A percentile compares a stretch with the other conserved stretches of the same genome.
These are phyloP conservation scores for Scenedesmus sp. DNA, from an alignment of 163 green algal genomes.

Conservation along the genomic window DNA sequence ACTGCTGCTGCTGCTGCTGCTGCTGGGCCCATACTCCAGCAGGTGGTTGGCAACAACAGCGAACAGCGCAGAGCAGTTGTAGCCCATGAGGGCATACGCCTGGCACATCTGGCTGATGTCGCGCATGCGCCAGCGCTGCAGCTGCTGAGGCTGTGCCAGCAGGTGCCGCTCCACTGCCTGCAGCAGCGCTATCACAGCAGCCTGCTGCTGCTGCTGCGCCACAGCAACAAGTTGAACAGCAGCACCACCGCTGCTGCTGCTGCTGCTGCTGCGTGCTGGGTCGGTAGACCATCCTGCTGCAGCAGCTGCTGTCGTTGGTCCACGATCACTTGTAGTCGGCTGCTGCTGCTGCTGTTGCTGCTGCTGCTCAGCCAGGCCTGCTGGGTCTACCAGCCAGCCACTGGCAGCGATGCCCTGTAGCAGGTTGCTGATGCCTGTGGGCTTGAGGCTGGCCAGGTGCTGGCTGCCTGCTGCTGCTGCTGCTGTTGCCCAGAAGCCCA, in stretches of 20 bases:
- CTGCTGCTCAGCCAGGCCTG: background rate
- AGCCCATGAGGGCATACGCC: slow-evolving; percentile 32
- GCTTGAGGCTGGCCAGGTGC: slow-evolving; percentile 15
- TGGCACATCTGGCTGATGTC: slow-evolving; percentile 42
- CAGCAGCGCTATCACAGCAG: slow-evolving; percentile 18
- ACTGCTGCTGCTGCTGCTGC: background rate
- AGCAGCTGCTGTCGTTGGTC: background rate
- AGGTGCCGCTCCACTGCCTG: slow-evolving; percentile 1
- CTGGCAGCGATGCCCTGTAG: slow-evolving; percentile 33
- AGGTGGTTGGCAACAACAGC: slow-evolving; percentile 28
- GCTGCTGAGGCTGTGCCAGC: slow-evolving; percentile 9
- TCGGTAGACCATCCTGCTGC: background rate
- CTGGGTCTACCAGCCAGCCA: slow-evolving; percentile 14
- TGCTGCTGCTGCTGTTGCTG: slow-evolving; percentile 11
- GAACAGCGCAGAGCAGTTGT: slow-evolving; percentile 23
- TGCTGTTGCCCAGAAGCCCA: slow-evolving; percentile 30
- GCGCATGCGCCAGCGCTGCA: slow-evolving; percentile 26
- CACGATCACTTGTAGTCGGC: background rate
- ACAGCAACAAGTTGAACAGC: background rate
- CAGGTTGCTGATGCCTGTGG: slow-evolving; percentile 37
- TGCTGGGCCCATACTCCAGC: background rate
- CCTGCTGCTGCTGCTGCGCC: background rate
- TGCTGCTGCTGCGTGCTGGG: background rate
- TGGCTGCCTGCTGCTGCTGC: slow-evolving; percentile 23
- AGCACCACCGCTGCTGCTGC: background rate